A percentile compares a stretch with the other conserved stretches of the same genome.
Evolutionary conservation across 1,139 yeast genomes (phyloP).

Genomic region (Debaryomyces coudertii): DNA sequence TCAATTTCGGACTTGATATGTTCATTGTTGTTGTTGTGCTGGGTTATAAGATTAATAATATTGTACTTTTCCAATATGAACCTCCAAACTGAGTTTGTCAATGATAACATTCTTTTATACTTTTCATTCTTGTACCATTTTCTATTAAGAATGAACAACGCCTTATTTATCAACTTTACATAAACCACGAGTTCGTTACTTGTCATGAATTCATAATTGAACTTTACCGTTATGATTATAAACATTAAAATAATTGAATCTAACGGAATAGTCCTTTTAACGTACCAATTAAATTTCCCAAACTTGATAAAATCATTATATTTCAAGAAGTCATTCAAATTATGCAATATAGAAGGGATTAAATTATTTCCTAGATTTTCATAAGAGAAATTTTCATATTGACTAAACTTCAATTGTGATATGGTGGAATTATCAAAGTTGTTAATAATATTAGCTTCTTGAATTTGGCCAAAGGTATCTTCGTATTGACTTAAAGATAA

Average conservation of each 20-base stretch:
- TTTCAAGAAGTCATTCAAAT: slow-evolving; percentile 55
- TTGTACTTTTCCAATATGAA: slow-evolving; percentile 42
- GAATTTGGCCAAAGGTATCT: slow-evolving; percentile 46
- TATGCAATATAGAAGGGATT: slow-evolving; percentile 61
- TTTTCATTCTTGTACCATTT: slow-evolving; percentile 54
- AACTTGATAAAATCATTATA: slow-evolving; percentile 52
- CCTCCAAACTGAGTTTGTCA: slow-evolving; percentile 50
- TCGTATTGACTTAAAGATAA: slow-evolving; percentile 43
- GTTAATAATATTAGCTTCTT: slow-evolving; percentile 42
- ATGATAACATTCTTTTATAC: slow-evolving; percentile 48
- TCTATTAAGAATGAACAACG: slow-evolving; percentile 45
- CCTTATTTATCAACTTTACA: slow-evolving; percentile 46
- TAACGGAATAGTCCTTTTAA: slow-evolving; percentile 59
- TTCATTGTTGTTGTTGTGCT: slow-evolving; percentile 24
- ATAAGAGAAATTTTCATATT: slow-evolving; percentile 43
- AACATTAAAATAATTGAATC: slow-evolving; percentile 60
- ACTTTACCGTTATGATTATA: slow-evolving; percentile 55
- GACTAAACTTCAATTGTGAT: slow-evolving; percentile 39
- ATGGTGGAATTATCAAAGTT: slow-evolving; percentile 40
- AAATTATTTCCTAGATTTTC: slow-evolving; percentile 55
- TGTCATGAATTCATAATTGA: slow-evolving; percentile 48
- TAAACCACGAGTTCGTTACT: slow-evolving; percentile 37
- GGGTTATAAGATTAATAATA: slow-evolving; percentile 35
- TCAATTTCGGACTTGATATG: slow-evolving; percentile 28
- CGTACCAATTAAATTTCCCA: slow-evolving; percentile 62